These are phyloP conservation scores for Begonia fuchsioides DNA, from an alignment of 306 rosid species.

Conservation along the genomic window DNA sequence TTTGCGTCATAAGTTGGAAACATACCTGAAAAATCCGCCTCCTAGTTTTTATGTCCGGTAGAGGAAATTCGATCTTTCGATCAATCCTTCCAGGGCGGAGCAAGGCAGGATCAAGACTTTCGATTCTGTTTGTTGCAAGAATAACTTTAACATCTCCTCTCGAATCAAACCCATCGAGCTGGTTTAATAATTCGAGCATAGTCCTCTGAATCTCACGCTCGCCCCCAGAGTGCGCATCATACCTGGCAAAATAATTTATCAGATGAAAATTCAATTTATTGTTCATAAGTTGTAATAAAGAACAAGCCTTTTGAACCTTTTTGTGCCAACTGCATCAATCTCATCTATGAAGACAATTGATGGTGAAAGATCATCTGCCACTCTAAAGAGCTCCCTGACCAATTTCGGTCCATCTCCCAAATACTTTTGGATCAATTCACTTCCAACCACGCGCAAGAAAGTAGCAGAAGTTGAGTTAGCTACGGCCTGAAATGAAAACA, in stretches of 20 bases:
- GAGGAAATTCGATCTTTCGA: slow-evolving; percentile 87
- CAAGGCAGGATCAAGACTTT: slow-evolving; percentile 92
- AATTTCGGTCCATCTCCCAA: no score
- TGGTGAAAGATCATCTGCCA: slow-evolving; percentile 97
- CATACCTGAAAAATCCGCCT: slow-evolving; percentile 87
- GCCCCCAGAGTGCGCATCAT: slow-evolving; percentile 97
- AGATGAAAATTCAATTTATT: not conserved
- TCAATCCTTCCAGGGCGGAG: slow-evolving; percentile 94
- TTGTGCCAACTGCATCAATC: slow-evolving; percentile 94
- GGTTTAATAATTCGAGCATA: no score
- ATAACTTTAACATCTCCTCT: slow-evolving; percentile 98
- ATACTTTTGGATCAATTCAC: slow-evolving; percentile 94
- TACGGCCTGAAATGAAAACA: slow-evolving; percentile 55
- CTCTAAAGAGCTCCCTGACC: slow-evolving; percentile 95
- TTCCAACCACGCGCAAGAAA: slow-evolving; percentile 96
- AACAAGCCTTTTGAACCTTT: slow-evolving; percentile 34
- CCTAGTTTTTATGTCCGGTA: no score
- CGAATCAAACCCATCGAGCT: slow-evolving; percentile 92
- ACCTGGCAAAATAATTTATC: slow-evolving; percentile 20
- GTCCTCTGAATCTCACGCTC: slow-evolving; percentile 98
- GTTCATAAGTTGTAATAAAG: not conserved
- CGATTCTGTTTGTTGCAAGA: slow-evolving; percentile 93
- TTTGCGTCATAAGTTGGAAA: no score
- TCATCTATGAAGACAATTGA: slow-evolving; percentile 96
- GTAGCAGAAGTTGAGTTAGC: slow-evolving; percentile 99